These are phyloP conservation scores for Avena insularis DNA, from an alignment of 176 grass and related monocot genomes.

Conservation along the genomic window DNA sequence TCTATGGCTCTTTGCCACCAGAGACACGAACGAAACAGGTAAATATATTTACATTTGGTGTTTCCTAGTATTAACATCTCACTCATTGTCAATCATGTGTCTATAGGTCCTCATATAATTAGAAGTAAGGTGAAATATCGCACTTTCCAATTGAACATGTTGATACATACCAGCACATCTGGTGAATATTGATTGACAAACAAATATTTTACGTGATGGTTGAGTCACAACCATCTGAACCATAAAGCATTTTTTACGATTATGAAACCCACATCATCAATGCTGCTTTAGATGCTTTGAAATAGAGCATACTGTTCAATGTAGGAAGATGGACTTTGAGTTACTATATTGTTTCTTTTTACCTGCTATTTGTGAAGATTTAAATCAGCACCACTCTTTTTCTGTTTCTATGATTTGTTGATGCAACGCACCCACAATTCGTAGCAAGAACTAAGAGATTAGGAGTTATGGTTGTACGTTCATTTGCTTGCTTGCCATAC, in stretches of 20 bases:
- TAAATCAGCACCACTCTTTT: not conserved
- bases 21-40: slow-evolving; percentile 98
- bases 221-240: not conserved
- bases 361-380: not conserved
- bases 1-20: slow-evolving; percentile 97
- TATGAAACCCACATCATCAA: no score
- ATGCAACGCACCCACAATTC: not conserved
- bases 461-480: not conserved
- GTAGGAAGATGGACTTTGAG: slow-evolving; percentile 8
- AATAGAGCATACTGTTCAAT: slow-evolving; percentile 17
- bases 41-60: slow-evolving; percentile 29
- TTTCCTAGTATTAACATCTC: not conserved
- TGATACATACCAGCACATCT: slow-evolving; percentile 30
- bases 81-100: slow-evolving; percentile 32
- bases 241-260: slow-evolving; percentile 23
- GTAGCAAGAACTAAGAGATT: slow-evolving; percentile 15
- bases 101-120: slow-evolving; percentile 12
- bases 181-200: not conserved
- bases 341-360: slow-evolving; percentile 26
- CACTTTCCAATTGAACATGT: slow-evolving; percentile 23
- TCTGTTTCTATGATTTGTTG: slow-evolving; percentile 18
- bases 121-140: slow-evolving; percentile 21
- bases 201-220: not conserved
- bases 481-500: not conserved
- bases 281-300: slow-evolving; percentile 23